phyloP scores from a whole-genome alignment of 2,329 filamentous ascomycete genomes.

The Fusarium devonianum region DNA sequence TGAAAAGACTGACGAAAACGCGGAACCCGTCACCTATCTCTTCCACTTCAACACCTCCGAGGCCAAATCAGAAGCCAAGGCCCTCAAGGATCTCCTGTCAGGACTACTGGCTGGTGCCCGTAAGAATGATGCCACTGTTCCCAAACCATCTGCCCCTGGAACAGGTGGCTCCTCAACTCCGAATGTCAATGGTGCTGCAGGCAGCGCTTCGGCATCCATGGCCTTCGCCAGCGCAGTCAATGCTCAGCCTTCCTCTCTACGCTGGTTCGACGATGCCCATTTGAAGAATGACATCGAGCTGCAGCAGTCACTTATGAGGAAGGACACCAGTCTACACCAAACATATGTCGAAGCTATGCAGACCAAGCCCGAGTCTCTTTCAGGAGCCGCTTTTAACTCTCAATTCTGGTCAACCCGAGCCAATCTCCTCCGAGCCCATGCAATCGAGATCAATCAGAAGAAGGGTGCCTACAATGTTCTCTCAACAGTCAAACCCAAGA shows the following conservation, averaged over 20 bases:
- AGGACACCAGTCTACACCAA: slow-evolving; percentile 75
- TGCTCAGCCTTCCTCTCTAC: slow-evolving; percentile 61
- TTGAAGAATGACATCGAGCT: slow-evolving; percentile 81
- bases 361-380: slow-evolving; percentile 85
- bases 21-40: slow-evolving; percentile 74
- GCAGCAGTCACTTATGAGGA: slow-evolving; percentile 87
- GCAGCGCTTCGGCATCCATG: slow-evolving; percentile 72
- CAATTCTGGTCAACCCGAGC: slow-evolving; percentile 96
- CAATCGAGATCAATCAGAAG: slow-evolving; percentile 85
- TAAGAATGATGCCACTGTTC: slow-evolving; percentile 58
- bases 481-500: slow-evolving; percentile 79
- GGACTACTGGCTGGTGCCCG: slow-evolving; percentile 77
- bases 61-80: slow-evolving; percentile 83
- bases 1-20: slow-evolving; percentile 67
- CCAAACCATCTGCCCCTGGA: slow-evolving; percentile 53
- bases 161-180: slow-evolving; percentile 42
- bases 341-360: slow-evolving; percentile 87
- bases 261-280: slow-evolving; percentile 81
- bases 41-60: slow-evolving; percentile 88
- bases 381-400: slow-evolving; percentile 79
- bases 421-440: slow-evolving; percentile 85
- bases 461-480: slow-evolving; percentile 94
- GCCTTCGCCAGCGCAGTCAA: slow-evolving; percentile 76
- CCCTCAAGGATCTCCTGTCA: slow-evolving; percentile 82
- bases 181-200: slow-evolving; percentile 39